These are phyloP conservation scores for Ustilago trichophora DNA, from an alignment of 1,284 basidiomycete species.

Conservation along the genomic window DNA sequence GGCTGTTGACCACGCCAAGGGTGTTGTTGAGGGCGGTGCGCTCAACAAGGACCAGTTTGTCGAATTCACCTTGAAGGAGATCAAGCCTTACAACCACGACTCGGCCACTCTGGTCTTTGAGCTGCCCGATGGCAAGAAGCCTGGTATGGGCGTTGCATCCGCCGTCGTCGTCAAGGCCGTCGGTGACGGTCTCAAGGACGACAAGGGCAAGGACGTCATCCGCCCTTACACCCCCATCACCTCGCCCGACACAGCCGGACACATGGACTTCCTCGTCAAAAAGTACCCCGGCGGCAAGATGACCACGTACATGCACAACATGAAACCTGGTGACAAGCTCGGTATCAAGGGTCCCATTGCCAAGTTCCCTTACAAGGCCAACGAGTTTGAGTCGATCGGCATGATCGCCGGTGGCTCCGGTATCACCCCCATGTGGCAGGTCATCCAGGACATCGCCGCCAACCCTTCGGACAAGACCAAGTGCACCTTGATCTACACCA, in stretches of 20 bases:
- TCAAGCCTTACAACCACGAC: conserved; percentile 93
- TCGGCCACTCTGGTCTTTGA: conserved; percentile 85
- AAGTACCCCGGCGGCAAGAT: conserved; percentile 68
- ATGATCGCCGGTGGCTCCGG: conserved; percentile 91
- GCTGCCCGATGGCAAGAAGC: conserved; percentile 81
- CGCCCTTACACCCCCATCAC: conserved; percentile 70
- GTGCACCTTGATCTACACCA: conserved; percentile 90
- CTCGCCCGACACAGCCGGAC: conserved; percentile 54
- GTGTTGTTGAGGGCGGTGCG: conserved; percentile 31
- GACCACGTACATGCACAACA: conserved; percentile 67
- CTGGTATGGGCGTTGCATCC: conserved; percentile 77
- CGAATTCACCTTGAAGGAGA: conserved; percentile 82
- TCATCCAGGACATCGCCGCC: conserved; percentile 65
- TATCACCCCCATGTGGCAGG: conserved; percentile 69
- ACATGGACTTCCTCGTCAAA: conserved; percentile 79
- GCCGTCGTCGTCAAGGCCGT: conserved; percentile 71
- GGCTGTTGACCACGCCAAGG: conserved; percentile 35
- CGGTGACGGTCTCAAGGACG: conserved; percentile 70
- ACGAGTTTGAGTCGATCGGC: conserved; percentile 74
- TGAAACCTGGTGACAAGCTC: conserved; percentile 82
- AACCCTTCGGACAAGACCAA: conserved; percentile 88
- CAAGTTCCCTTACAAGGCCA: conserved; percentile 65
- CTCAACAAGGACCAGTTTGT: conserved; percentile 73
- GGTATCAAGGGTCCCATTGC: conserved; percentile 77
- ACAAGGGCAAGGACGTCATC: conserved; percentile 87